Base-by-base conservation (phyloP, 345 rosid species). In the Toxicodendron radicans region DNA sequence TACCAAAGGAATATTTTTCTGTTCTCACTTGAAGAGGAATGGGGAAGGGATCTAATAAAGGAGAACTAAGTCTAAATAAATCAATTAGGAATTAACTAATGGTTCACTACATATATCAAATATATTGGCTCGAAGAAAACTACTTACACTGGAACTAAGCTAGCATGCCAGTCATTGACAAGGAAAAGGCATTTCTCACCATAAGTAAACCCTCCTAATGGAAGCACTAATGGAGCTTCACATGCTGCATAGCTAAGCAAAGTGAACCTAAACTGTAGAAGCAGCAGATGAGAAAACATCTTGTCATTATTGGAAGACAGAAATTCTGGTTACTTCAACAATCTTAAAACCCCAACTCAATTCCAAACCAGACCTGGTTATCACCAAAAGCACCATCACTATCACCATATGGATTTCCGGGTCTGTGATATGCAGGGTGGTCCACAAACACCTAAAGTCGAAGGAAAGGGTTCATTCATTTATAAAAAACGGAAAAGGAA, bases 121-220 rank as follows among this genome's bases (percentile, higher is more conserved):
- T 53, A 54, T 45, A 43, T 16, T 65, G 12, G 66, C 13, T 10
- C 71, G 58, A 23, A 63, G 48, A 71, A 10, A 33, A 67, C 16
- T 35, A 74, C 80, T 91, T 86, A 95, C 98, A 90, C 85, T n/a
- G 99, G 93, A 64, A 95, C 98, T 65, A 95, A 92, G 73, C 98
- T 84, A 54, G 98, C 96, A 77, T 95, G 99, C 99, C 99, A 95
- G 85, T 95, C 99, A 76, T 95, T 95, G 74, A 90, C 97, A 41
- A 95, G 91, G 80, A 92, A 95, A 64, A 95, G 85, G 72, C 95
- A 90, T 73, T 91, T 92, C 80, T 91, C 98, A 58, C 99, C 99
- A 61, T 91, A 95, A 24, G 93, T 92, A 66, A 81, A 92, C 21
- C 99, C 99, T 69, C 99, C 98, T 73, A 95, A 77, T 58, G 97